A percentile compares a stretch with the other conserved stretches of the same genome.
These are phyloP conservation scores for Chenopodium formosanum DNA, from an alignment of 148 eudicot species.

Conservation along the genomic window DNA sequence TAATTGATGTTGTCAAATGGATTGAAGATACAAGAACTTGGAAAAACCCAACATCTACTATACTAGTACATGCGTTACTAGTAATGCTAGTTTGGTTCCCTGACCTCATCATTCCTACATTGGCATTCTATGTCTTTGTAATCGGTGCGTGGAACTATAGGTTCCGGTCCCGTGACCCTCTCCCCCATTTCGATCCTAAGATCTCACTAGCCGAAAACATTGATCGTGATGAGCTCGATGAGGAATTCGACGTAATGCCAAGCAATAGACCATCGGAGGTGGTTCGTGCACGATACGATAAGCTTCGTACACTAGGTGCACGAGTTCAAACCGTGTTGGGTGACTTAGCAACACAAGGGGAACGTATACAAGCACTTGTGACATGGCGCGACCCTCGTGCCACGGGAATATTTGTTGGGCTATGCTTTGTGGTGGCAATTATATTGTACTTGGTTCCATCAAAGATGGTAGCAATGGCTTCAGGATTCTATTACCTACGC, in stretches of 20 bases:
- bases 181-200: conserved; percentile 84
- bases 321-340: conserved; percentile 75
- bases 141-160: conserved; percentile 86
- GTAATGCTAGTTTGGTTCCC: conserved; percentile 94
- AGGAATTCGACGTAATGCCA: conserved; percentile 78
- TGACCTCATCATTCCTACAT: conserved; percentile 74
- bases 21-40: conserved; percentile 82
- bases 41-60: conserved; percentile 84
- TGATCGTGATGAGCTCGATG: conserved; percentile 83
- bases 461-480: conserved; percentile 93
- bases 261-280: conserved; percentile 52
- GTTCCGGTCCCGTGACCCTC: conserved; percentile 42
- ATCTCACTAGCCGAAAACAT: conserved; percentile 66
- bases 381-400: conserved; percentile 93
- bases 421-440: conserved; percentile 74
- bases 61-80: conserved; percentile 78
- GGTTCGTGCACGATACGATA: conserved; percentile 74
- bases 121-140: conserved; percentile 73
- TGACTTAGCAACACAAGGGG: conserved; percentile 80
- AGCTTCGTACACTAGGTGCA: conserved; percentile 66
- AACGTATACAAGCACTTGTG: conserved; percentile 72
- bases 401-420: conserved; percentile 76
- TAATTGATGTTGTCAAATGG: conserved; percentile 69
- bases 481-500: conserved; percentile 73
- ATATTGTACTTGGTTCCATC: conserved; percentile 71